These are phyloP conservation scores for Telfairia occidentalis DNA, from an alignment of 331 rosid genomes.

Conservation along the genomic window DNA sequence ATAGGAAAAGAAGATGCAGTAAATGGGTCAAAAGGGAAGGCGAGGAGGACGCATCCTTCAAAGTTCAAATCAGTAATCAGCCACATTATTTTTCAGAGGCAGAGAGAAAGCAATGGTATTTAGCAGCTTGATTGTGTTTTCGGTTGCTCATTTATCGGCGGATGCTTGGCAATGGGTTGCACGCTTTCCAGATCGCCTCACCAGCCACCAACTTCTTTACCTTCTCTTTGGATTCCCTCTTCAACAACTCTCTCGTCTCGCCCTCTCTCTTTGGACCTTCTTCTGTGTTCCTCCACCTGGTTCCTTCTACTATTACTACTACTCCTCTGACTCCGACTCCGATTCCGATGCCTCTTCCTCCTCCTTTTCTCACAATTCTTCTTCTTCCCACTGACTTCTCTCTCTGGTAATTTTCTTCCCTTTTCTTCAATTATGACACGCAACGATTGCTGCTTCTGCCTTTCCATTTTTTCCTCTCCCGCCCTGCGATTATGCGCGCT, in stretches of 20 bases:
- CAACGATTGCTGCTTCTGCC: not conserved
- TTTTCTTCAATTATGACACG: not conserved
- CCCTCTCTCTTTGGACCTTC: conserved; percentile 59
- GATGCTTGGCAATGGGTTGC: conserved; percentile 49
- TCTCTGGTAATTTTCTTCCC: not conserved
- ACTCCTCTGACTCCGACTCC: conserved; percentile 25
- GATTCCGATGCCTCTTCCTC: conserved; percentile 33
- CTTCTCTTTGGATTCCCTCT: conserved; percentile 55
- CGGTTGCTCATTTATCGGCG: conserved; percentile 65
- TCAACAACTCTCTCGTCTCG: conserved; percentile 59
- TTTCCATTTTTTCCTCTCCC: not conserved
- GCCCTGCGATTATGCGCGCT: not conserved
- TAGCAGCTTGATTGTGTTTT: conserved; percentile 38
- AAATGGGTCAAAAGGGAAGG: not conserved
- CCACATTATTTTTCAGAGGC: not conserved
- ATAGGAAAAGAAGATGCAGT: not conserved
- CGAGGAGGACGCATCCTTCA: not conserved
- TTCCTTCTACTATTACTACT: conserved; percentile 27
- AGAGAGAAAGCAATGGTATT: conserved; percentile 44
- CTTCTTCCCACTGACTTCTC: not conserved
- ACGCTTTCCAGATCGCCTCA: conserved; percentile 44
- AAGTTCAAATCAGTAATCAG: not conserved
- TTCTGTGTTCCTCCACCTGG: conserved; percentile 50
- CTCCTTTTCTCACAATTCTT: conserved; percentile 22
- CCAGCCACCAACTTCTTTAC: conserved; percentile 44